These are phyloP conservation scores for Xylaria telfairii DNA, from an alignment of 495 filamentous ascomycete genomes.

Conservation along the genomic window DNA sequence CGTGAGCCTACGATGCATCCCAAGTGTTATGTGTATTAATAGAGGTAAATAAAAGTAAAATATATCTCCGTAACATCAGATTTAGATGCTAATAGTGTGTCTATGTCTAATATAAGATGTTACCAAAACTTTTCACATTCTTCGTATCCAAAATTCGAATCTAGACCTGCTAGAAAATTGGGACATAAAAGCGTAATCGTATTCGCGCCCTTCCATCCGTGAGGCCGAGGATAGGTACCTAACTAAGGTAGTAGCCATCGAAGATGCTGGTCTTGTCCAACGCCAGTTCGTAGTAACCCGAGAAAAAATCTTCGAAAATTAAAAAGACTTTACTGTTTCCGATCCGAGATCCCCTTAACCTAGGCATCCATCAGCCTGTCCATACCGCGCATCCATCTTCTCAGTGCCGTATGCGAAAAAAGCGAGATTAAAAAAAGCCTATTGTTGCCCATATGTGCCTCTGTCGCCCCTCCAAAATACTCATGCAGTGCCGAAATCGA, in stretches of 20 bases:
- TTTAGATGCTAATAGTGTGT: too few species aligned
- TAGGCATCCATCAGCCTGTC: background rate
- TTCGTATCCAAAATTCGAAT: background rate
- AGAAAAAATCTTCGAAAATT: background rate
- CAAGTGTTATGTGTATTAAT: background rate
- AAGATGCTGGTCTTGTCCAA: conserved; percentile 1
- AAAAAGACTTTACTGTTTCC: conserved; percentile 11
- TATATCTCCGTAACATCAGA: background rate
- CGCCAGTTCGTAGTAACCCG: conserved; percentile 4
- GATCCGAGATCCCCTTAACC: background rate
- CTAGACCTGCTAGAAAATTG: background rate
- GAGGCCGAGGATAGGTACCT: background rate
- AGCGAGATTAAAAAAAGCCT: conserved; percentile 2
- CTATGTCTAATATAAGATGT: background rate
- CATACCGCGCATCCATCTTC: background rate
- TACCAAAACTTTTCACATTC: background rate
- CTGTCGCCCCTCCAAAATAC: background rate
- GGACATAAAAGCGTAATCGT: background rate
- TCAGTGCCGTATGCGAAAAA: background rate
- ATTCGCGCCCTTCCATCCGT: conserved; percentile 3
- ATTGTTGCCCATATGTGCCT: conserved; percentile 14
- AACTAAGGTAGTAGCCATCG: background rate
- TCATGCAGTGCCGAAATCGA: conserved; percentile 4
- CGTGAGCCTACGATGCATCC: background rate
- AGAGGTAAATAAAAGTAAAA: background rate